A percentile compares a stretch with the other conserved stretches of the same genome.
Conservation (phyloP, 164 flowering plant species). For the Santalum album region DNA sequence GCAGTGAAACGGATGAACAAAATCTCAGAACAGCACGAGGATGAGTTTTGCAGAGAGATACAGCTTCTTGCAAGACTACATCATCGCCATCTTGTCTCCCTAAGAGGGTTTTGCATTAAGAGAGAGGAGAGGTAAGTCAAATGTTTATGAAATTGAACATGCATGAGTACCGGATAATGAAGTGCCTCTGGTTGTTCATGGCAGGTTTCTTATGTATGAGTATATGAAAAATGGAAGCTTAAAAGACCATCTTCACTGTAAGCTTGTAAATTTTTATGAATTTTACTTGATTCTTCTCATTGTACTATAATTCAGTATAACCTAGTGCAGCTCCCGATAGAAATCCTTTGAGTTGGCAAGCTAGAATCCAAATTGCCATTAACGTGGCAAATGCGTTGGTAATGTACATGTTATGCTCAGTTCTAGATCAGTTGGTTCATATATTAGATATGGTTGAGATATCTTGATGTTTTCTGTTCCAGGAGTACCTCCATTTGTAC, state of each 20-base stretch:
- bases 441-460: not conserved
- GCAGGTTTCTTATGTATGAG: conserved; percentile 91
- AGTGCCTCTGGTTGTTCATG: too few species aligned
- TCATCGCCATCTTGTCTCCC: conserved; percentile 93
- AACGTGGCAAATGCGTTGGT: conserved; percentile 98
- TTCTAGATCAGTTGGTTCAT: not conserved
- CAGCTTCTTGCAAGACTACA: conserved; percentile 92
- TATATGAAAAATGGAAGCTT: conserved; percentile 95
- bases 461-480: conserved; percentile 18
- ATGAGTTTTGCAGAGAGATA: conserved; percentile 83
- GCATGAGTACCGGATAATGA: too few species aligned
- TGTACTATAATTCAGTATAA: not conserved
- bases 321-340: conserved; percentile 46
- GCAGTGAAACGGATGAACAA: conserved; percentile 88
- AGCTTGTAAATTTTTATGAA: conserved; percentile 9
- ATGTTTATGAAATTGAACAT: too few species aligned
- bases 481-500: conserved; percentile 98
- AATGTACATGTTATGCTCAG: conserved; percentile 14
- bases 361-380: conserved; percentile 84
- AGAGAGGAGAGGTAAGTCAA: conserved; percentile 61
- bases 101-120: conserved; percentile 76
- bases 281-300: too few species aligned
- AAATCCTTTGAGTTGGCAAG: conserved; percentile 73
- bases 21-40: conserved; percentile 70
- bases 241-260: conserved; percentile 88